Percentiles rank a stretch among this genome's conserved stretches.
phyloP scores from a whole-genome alignment of 345 rosid species.

The Euphorbia lathyris region DNA sequence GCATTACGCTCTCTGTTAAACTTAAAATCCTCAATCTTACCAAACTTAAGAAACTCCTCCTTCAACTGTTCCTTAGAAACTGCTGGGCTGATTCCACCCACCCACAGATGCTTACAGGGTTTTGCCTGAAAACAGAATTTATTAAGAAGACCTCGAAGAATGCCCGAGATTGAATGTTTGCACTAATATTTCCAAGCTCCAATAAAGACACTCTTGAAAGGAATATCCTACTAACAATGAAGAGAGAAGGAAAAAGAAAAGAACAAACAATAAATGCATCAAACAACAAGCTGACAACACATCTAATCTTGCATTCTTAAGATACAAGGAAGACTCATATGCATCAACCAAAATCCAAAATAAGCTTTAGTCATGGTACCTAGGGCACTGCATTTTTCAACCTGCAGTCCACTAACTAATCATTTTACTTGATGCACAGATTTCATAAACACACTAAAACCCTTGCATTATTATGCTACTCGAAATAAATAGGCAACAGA shows the following conservation, averaged over 20 bases:
- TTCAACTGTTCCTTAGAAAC: constrained; percentile 63
- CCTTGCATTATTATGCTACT: not conserved
- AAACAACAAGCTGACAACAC: not conserved
- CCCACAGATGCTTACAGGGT: constrained; percentile 78
- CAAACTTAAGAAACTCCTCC: constrained; percentile 71
- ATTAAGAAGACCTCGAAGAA: not conserved
- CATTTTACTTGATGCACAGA: not conserved
- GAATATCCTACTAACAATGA: not conserved
- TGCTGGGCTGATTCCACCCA: constrained; percentile 77
- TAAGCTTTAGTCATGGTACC: not conserved
- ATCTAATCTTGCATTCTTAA: not conserved
- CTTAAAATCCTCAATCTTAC: constrained; percentile 74
- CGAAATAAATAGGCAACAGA: not conserved
- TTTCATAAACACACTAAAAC: not conserved
- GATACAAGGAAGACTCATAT: not conserved
- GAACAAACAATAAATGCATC: not conserved
- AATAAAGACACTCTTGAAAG: not conserved
- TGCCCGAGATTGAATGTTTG: not conserved
- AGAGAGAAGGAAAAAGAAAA: not conserved
- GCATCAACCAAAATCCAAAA: not conserved
- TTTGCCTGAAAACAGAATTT: constrained; percentile 55
- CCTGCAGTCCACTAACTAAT: not conserved
- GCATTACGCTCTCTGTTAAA: constrained; percentile 72
- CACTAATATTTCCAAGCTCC: not conserved
- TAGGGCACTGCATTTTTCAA: too few relatives aligned